A percentile compares a stretch with the other conserved stretches of the same genome.
Evolutionary conservation across 495 filamentous ascomycete species (phyloP).

Genomic region (Penicillium arizonense): DNA sequence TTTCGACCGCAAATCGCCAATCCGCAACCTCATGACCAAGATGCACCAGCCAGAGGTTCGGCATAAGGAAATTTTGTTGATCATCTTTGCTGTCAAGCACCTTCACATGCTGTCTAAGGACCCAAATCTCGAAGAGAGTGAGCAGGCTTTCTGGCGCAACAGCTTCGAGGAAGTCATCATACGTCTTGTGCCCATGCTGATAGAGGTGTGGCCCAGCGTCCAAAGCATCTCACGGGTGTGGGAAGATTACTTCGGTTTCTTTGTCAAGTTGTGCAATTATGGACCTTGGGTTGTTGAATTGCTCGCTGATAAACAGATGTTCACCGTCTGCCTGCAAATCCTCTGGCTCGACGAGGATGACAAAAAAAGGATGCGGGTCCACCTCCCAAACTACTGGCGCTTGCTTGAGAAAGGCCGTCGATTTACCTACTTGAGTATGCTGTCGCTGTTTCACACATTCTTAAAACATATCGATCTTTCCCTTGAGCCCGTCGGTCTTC

Average conservation of each 20-base stretch:
- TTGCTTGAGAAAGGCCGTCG: constrained; percentile 56
- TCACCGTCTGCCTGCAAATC: constrained; percentile 58
- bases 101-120: constrained; percentile 49
- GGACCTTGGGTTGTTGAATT: constrained; percentile 52
- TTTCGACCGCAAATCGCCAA: constrained; percentile 46
- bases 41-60: constrained; percentile 62
- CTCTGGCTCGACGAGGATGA: constrained; percentile 60
- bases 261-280: constrained; percentile 57
- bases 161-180: constrained; percentile 46
- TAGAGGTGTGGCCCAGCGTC: constrained; percentile 52
- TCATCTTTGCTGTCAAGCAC: constrained; percentile 48
- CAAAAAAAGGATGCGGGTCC: constrained; percentile 45
- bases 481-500: constrained; percentile 21
- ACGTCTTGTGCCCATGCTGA: constrained; percentile 51
- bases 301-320: constrained; percentile 55
- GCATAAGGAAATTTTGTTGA: constrained; percentile 51
- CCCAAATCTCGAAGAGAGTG: constrained; percentile 25
- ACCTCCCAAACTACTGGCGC: constrained; percentile 53
- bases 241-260: constrained; percentile 77
- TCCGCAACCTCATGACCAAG: constrained; percentile 66
- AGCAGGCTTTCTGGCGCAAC: constrained; percentile 28
- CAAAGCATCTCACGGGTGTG: constrained; percentile 63
- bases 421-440: constrained; percentile 41
- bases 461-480: constrained; percentile 43
- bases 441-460: constrained; percentile 41